phyloP scores from a whole-genome alignment of 345 rosid genomes.

The Eucalyptus polyanthemos region DNA sequence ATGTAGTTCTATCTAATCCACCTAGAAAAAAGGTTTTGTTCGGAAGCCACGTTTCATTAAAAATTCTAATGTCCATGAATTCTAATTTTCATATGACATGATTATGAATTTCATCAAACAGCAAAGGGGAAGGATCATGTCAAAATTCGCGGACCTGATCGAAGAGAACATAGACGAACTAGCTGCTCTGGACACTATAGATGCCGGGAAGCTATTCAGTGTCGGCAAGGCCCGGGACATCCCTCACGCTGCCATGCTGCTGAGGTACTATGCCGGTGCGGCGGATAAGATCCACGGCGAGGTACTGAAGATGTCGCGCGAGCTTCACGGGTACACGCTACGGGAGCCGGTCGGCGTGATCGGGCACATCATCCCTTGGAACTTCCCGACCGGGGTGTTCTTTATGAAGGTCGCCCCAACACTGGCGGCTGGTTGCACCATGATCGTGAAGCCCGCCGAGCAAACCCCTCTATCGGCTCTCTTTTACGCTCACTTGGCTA shows the following conservation, averaged over 20 bases:
- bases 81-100: neutral
- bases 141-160: slow-evolving; percentile 52
- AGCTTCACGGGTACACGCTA: slow-evolving; percentile 54
- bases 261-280: slow-evolving; percentile 78
- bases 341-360: slow-evolving; percentile 81
- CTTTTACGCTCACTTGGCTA: slow-evolving; percentile 50
- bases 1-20: neutral
- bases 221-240: slow-evolving; percentile 36
- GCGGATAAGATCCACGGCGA: slow-evolving; percentile 87
- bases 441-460: slow-evolving; percentile 85
- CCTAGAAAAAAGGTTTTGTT: neutral
- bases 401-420: slow-evolving; percentile 56
- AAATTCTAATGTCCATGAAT: neutral
- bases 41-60: neutral
- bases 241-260: slow-evolving; percentile 13
- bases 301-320: slow-evolving; percentile 42
- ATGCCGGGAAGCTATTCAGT: slow-evolving; percentile 53
- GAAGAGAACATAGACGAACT: slow-evolving; percentile 51
- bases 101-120: neutral
- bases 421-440: slow-evolving; percentile 86
- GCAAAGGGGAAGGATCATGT: slow-evolving; percentile 57
- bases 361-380: slow-evolving; percentile 83
- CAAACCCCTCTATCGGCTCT: slow-evolving; percentile 87
- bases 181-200: slow-evolving; percentile 54
- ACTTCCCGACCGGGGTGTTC: slow-evolving; percentile 58